Conservation (phyloP, 1,284 basidiomycete species). For the Agroathelia rolfsii region DNA sequence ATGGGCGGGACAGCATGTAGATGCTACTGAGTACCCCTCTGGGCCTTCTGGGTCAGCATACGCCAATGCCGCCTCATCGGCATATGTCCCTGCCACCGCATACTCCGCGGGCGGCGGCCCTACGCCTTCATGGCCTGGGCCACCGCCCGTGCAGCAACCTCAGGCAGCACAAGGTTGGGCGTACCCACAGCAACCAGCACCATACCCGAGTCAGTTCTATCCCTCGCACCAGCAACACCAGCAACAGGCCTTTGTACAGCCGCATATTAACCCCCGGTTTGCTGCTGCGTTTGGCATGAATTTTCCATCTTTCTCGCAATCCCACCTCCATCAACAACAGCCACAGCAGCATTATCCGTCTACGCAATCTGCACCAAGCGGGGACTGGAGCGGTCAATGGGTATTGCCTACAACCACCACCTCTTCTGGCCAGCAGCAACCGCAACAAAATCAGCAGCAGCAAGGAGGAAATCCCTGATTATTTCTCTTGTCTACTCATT, state of each 20-base stretch:
- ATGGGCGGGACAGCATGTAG: conserved; percentile 15
- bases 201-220: conserved; percentile 13
- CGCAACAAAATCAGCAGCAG: too few relatives aligned
- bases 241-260: conserved; percentile 46
- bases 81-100: neutral
- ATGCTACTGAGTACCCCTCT: conserved; percentile 7
- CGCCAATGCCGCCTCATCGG: conserved; percentile 21
- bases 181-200: conserved; percentile 13
- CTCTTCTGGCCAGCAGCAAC: too few relatives aligned
- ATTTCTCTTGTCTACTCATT: too few relatives aligned
- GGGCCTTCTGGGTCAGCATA: conserved; percentile 21
- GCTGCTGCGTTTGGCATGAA: conserved; percentile 42
- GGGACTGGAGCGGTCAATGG: too few relatives aligned
- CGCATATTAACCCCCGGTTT: conserved; percentile 77
- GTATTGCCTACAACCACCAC: too few relatives aligned
- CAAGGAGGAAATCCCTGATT: too few relatives aligned
- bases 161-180: too few relatives aligned
- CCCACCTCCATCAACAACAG: too few relatives aligned
- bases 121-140: neutral
- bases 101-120: neutral
- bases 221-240: conserved; percentile 15
- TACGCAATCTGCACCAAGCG: too few relatives aligned
- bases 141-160: conserved; percentile 5
- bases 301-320: too few relatives aligned
- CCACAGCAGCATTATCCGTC: too few relatives aligned